phyloP scores from a whole-genome alignment of 345 rosid species.

The Salix purpurea region DNA sequence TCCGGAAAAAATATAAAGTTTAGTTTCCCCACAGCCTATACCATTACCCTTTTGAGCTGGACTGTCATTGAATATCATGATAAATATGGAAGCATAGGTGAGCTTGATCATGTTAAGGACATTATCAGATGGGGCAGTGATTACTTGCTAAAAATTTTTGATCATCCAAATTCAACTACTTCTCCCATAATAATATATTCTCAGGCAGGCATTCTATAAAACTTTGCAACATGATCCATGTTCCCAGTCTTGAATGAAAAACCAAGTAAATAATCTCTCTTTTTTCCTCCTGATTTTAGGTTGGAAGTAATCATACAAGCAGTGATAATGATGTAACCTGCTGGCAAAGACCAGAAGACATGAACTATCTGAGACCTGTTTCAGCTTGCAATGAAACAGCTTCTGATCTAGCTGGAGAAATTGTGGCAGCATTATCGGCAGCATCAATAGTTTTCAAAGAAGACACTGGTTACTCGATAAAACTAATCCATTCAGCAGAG shows the following conservation, averaged over 20 bases:
- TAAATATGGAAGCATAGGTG: conserved; percentile 44
- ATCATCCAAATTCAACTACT: conserved; percentile 26
- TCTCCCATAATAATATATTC: conserved; percentile 36
- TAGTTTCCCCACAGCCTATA: conserved; percentile 56
- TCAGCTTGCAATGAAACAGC: conserved; percentile 38
- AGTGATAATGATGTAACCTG: conserved; percentile 39
- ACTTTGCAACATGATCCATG: not conserved
- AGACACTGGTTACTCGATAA: conserved; percentile 31
- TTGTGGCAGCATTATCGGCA: conserved; percentile 49
- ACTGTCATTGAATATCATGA: conserved; percentile 54
- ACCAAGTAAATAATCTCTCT: no score
- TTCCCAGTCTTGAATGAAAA: not conserved
- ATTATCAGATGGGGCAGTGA: conserved; percentile 57
- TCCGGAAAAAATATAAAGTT: conserved; percentile 59
- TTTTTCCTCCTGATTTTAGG: conserved; percentile 28
- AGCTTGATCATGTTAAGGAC: conserved; percentile 58
- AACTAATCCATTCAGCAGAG: conserved; percentile 30
- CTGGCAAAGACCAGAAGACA: conserved; percentile 73
- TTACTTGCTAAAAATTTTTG: conserved; percentile 51
- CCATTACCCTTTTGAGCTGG: conserved; percentile 61
- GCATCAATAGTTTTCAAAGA: conserved; percentile 56
- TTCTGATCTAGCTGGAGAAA: conserved; percentile 56
- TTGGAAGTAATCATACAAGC: conserved; percentile 38
- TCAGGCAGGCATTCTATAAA: conserved; percentile 37
- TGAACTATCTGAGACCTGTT: conserved; percentile 43